These are phyloP conservation scores for Pterulicium gracile DNA, from an alignment of 1,284 basidiomycete species.

Conservation along the genomic window DNA sequence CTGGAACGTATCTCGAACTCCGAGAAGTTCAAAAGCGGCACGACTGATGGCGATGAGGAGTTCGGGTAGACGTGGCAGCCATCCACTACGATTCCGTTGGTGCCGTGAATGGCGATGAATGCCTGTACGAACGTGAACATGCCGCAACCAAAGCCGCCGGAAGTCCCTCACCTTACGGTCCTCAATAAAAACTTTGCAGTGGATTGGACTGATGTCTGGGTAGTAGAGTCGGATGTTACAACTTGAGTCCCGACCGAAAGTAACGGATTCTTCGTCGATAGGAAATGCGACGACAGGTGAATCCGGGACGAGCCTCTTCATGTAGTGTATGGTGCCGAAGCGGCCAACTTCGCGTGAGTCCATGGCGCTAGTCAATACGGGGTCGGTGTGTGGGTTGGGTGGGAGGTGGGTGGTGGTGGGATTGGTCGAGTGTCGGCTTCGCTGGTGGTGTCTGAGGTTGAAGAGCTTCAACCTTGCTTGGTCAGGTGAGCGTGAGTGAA, in stretches of 20 bases:
- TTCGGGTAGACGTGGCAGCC: conserved; percentile 48
- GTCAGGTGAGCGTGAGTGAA: too few relatives aligned
- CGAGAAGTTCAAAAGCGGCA: conserved; percentile 53
- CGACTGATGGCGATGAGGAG: conserved; percentile 30
- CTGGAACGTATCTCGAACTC: conserved; percentile 58
- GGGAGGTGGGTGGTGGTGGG: too few relatives aligned
- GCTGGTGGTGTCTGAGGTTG: too few relatives aligned
- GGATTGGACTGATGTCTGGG: conserved; percentile 43
- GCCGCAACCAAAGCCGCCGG: not conserved
- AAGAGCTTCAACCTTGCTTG: too few relatives aligned
- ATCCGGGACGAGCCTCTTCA: conserved; percentile 37
- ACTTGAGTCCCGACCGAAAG: conserved; percentile 50
- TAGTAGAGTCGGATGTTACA: conserved; percentile 65
- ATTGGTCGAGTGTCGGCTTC: too few relatives aligned
- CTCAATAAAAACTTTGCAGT: conserved; percentile 52
- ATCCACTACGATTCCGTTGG: conserved; percentile 46
- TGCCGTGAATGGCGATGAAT: conserved; percentile 50
- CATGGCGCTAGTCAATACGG: too few relatives aligned
- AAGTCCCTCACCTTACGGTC: conserved; percentile 51
- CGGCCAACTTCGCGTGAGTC: conserved; percentile 32
- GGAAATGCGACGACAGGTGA: conserved; percentile 51
- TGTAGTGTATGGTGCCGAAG: conserved; percentile 48
- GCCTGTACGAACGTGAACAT: conserved; percentile 30
- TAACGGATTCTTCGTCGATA: conserved; percentile 54
- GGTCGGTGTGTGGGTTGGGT: too few relatives aligned